Evolutionary conservation across 192 early-diverging fungal genomes (phyloP).

Genomic region (Endogone sp.): DNA sequence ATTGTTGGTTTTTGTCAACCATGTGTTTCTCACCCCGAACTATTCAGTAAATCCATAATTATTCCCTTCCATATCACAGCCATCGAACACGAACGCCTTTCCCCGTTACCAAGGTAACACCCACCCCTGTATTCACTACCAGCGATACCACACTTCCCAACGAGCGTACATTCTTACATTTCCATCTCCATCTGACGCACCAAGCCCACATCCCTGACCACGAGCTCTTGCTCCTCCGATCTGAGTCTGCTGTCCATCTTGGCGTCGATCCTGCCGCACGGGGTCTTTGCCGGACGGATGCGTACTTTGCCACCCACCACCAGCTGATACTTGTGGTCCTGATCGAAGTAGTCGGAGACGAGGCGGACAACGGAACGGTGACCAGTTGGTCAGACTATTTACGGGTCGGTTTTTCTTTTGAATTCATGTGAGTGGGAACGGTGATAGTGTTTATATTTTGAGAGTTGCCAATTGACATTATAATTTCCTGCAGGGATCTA

Average conservation of each 20-base stretch:
- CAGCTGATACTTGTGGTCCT: not conserved
- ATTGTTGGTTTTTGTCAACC: not conserved
- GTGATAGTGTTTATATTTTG: not conserved
- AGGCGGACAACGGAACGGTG: not conserved
- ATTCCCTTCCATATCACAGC: not conserved
- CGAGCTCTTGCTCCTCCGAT: not conserved
- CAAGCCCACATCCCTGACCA: no score
- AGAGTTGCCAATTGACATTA: not conserved
- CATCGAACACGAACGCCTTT: not conserved
- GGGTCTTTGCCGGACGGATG: not conserved
- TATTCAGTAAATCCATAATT: not conserved
- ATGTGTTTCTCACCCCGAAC: not conserved
- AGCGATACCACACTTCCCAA: no score
- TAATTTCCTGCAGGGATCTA: not conserved
- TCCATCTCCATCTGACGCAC: no score
- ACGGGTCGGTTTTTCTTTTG: not conserved
- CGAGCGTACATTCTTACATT: no score
- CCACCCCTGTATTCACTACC: no score
- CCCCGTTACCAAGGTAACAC: not conserved
- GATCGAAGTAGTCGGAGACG: not conserved
- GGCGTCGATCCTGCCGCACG: not conserved
- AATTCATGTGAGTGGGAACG: not conserved
- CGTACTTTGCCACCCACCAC: not conserved
- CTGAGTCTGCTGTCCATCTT: not conserved
- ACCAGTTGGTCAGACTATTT: not conserved